Conservation (phyloP, 2,329 filamentous ascomycete genomes). For the Neocatenulostroma microsporum region DNA sequence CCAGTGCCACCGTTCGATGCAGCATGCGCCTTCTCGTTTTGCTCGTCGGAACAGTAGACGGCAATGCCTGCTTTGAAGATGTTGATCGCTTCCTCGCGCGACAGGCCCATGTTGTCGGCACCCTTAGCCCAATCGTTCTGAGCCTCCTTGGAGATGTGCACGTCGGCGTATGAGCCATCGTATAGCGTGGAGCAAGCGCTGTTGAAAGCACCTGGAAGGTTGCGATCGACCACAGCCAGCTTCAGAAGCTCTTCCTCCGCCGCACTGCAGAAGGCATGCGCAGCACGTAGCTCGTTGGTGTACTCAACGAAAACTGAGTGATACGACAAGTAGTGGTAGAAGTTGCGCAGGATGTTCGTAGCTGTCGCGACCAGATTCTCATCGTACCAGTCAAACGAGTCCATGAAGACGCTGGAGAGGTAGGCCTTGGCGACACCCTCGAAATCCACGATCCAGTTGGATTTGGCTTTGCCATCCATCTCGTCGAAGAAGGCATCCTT, state of each 20-base stretch:
- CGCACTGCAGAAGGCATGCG: slow-evolving; percentile 57
- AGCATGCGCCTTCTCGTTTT: slow-evolving; percentile 8
- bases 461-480: slow-evolving; percentile 36
- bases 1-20: slow-evolving; percentile 1
- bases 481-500: slow-evolving; percentile 38
- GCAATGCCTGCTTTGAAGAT: slow-evolving; percentile 46
- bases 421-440: slow-evolving; percentile 68
- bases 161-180: slow-evolving; percentile 42
- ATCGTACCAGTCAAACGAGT: slow-evolving; percentile 49
- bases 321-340: slow-evolving; percentile 76
- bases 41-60: slow-evolving; percentile 34
- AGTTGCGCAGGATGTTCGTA: slow-evolving; percentile 68
- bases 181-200: slow-evolving; percentile 63
- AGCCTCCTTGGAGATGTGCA: slow-evolving; percentile 5
- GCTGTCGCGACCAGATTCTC: slow-evolving; percentile 49
- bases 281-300: slow-evolving; percentile 55
- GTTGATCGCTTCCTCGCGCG: slow-evolving; percentile 39
- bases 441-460: slow-evolving; percentile 72
- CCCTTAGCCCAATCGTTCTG: slow-evolving; percentile 30
- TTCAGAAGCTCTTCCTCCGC: slow-evolving; percentile 61
- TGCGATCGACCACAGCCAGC: slow-evolving; percentile 43
- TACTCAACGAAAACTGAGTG: slow-evolving; percentile 86
- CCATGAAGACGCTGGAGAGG: slow-evolving; percentile 37
- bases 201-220: slow-evolving; percentile 73
- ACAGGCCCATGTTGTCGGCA: slow-evolving; percentile 30